Conservation (phyloP, 2,329 filamentous ascomycete genomes). For the Botrytis elliptica region DNA sequence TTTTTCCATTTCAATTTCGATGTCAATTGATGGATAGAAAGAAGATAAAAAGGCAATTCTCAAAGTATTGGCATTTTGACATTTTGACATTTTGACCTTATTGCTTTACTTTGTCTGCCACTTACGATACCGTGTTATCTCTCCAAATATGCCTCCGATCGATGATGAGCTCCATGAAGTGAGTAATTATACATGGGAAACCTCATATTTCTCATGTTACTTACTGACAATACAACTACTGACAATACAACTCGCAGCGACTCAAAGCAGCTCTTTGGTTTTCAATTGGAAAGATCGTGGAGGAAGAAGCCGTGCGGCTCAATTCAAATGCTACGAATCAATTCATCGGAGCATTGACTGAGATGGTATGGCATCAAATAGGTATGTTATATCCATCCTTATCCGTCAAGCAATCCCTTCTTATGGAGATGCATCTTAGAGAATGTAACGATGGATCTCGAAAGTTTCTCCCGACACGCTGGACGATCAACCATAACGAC, state of each 20-base stretch:
- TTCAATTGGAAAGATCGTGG: constrained; percentile 81
- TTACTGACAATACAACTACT: not conserved
- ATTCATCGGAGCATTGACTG: constrained; percentile 81
- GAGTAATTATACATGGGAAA: not conserved
- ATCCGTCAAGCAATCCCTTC: not conserved
- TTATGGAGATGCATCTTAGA: constrained; percentile 41
- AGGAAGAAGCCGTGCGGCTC: constrained; percentile 72
- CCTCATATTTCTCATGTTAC: not conserved
- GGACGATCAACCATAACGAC: constrained; percentile 76
- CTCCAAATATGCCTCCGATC: constrained; percentile 29
- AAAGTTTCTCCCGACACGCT: constrained; percentile 72
- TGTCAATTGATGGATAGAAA: not conserved
- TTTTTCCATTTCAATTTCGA: not conserved
- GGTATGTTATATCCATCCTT: constrained; percentile 50
- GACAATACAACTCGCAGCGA: constrained; percentile 50
- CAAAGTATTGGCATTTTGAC: not conserved
- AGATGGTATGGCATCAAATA: constrained; percentile 84
- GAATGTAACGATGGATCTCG: constrained; percentile 58
- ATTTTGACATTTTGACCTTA: not conserved
- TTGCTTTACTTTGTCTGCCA: not conserved
- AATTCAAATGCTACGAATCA: constrained; percentile 87
- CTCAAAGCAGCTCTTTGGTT: constrained; percentile 86
- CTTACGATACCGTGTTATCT: constrained; percentile 10
- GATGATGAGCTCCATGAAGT: constrained; percentile 32
- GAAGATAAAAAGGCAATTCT: not conserved